phyloP scores from a whole-genome alignment of 306 rosid genomes.

The Ziziphus jujuba region DNA sequence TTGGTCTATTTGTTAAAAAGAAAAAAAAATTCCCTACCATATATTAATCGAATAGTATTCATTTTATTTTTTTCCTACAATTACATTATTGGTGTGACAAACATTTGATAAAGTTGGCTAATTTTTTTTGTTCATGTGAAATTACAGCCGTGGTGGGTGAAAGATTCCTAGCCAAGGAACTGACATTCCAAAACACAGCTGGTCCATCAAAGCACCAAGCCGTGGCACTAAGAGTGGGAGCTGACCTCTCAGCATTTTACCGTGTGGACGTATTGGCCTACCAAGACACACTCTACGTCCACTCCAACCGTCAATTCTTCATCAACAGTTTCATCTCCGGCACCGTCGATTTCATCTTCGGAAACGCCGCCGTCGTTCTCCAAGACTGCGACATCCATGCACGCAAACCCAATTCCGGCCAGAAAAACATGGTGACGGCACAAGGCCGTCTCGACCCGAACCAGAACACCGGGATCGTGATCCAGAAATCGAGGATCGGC shows the following conservation, averaged over 20 bases:
- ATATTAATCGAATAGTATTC: too few relatives aligned
- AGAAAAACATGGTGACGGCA: constrained; percentile 86
- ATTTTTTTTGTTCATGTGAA: too few relatives aligned
- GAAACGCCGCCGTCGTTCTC: constrained; percentile 69
- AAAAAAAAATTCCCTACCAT: too few relatives aligned
- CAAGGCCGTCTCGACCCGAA: constrained; percentile 88
- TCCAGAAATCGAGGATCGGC: constrained; percentile 72
- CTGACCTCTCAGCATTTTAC: constrained; percentile 85
- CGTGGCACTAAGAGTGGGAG: constrained; percentile 83
- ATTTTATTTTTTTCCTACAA: too few relatives aligned
- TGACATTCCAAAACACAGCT: constrained; percentile 87
- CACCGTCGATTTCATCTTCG: constrained; percentile 88
- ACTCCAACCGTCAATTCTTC: constrained; percentile 83
- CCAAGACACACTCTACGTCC: constrained; percentile 93
- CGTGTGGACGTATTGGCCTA: constrained; percentile 65
- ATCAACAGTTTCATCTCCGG: constrained; percentile 54
- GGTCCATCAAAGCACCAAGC: constrained; percentile 96
- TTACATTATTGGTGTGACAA: too few relatives aligned
- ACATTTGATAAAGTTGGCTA: too few relatives aligned
- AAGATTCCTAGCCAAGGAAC: constrained; percentile 62
- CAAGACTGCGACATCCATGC: constrained; percentile 85
- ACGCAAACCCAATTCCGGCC: constrained; percentile 70
- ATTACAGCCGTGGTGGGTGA: constrained; percentile 84
- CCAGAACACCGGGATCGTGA: constrained; percentile 89
- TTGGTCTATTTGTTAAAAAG: too few relatives aligned